These are phyloP conservation scores for Ehretia macrophylla DNA, from an alignment of 257 asterid species.

Conservation along the genomic window DNA sequence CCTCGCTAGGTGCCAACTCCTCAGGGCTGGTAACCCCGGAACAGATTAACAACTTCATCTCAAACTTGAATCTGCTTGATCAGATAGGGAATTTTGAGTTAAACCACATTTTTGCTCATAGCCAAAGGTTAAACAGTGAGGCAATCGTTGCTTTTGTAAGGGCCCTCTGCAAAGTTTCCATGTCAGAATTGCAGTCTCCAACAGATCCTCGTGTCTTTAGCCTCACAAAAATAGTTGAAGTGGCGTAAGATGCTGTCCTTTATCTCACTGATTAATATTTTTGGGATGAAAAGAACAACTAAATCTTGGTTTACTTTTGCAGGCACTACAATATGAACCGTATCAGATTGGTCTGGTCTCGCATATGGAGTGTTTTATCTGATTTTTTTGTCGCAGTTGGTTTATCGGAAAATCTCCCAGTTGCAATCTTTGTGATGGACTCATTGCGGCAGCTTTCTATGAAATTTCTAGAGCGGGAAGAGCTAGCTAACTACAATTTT, in stretches of 20 bases:
- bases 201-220: slow-evolving; percentile 99
- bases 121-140: slow-evolving; percentile 97
- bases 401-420: slow-evolving; percentile 91
- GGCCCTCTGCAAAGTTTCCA: slow-evolving; percentile 94
- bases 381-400: slow-evolving; percentile 97
- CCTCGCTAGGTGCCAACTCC: slow-evolving; percentile 59
- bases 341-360: slow-evolving; percentile 96
- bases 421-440: slow-evolving; percentile 98
- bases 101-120: slow-evolving; percentile 97
- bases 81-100: slow-evolving; percentile 95
- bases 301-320: slow-evolving; percentile 33
- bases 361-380: slow-evolving; percentile 95
- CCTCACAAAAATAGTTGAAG: slow-evolving; percentile 99
- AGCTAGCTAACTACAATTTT: slow-evolving; percentile 94
- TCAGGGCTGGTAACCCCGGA: slow-evolving; percentile 82
- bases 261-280: slow-evolving; percentile 23
- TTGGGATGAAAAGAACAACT: slow-evolving; percentile 22
- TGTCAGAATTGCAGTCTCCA: slow-evolving; percentile 97
- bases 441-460: slow-evolving; percentile 94
- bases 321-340: slow-evolving; percentile 99
- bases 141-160: slow-evolving; percentile 92
- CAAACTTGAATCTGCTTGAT: slow-evolving; percentile 89
- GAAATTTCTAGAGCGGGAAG: slow-evolving; percentile 98
- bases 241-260: slow-evolving; percentile 89
- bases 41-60: slow-evolving; percentile 82